Evolutionary conservation across 257 asterid species (phyloP).

Genomic region (Lavandula angustifolia): DNA sequence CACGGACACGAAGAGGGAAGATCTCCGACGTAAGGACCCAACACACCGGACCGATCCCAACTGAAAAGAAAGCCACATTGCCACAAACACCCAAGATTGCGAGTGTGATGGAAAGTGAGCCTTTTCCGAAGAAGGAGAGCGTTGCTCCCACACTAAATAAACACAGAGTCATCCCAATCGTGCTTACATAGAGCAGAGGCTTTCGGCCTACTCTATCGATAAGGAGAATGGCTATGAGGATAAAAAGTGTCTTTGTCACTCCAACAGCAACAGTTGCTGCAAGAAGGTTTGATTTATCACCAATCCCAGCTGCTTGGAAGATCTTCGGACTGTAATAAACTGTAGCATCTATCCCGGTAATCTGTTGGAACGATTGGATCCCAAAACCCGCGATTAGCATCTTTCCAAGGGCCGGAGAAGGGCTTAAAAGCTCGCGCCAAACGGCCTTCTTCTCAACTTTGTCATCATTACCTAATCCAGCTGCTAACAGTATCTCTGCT

Average conservation of each 20-base stretch:
- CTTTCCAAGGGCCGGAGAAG: conserved; percentile 67
- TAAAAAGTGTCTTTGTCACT: conserved; percentile 66
- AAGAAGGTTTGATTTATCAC: conserved; percentile 61
- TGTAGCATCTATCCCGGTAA: conserved; percentile 89
- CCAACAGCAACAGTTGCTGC: conserved; percentile 96
- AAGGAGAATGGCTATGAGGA: conserved; percentile 67
- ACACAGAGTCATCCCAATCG: conserved; percentile 85
- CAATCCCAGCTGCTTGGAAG: conserved; percentile 70
- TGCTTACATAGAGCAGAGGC: conserved; percentile 86
- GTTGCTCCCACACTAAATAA: conserved; percentile 54
- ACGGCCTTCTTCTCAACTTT: conserved; percentile 54
- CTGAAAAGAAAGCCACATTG: conserved; percentile 83
- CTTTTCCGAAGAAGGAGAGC: conserved; percentile 50
- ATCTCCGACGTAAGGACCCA: conserved; percentile 94
- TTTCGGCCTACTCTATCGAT: conserved; percentile 81
- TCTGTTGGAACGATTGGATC: conserved; percentile 87
- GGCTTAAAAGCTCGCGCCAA: conserved; percentile 70
- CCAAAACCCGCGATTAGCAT: conserved; percentile 87
- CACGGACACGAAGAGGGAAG: conserved; percentile 76
- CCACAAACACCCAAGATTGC: conserved; percentile 68
- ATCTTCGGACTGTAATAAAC: conserved; percentile 92
- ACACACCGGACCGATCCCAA: conserved; percentile 88
- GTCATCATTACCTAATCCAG: conserved; percentile 39
- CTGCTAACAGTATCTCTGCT: conserved; percentile 69
- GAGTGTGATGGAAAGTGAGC: conserved; percentile 45